Percentiles rank a stretch among this genome's conserved stretches.
Conservation (phyloP, 129 eudicot species). For the Glebionis coronaria region DNA sequence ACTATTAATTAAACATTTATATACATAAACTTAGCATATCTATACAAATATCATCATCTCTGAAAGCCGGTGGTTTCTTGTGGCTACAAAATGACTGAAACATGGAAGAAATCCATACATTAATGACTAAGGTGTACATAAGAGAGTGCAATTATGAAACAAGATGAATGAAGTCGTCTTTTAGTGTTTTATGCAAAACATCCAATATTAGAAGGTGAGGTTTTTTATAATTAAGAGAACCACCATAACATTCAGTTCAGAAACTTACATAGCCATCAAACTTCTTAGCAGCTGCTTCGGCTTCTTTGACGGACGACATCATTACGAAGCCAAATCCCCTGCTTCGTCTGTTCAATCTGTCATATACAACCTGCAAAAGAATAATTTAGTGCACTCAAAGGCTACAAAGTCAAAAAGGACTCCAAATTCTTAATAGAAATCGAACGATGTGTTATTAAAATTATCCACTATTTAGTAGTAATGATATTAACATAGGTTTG, state of each 20-base stretch:
- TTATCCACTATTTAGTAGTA: not conserved
- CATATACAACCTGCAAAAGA: constrained; percentile 73
- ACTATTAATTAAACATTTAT: too few relatives aligned
- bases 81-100: too few relatives aligned
- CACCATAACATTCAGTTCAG: not conserved
- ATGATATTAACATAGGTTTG: not conserved
- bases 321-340: constrained; percentile 88
- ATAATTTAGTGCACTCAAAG: not conserved
- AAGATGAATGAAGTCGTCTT: too few relatives aligned
- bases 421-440: not conserved
- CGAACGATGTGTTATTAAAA: not conserved
- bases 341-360: constrained; percentile 70
- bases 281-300: constrained; percentile 52
- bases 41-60: too few relatives aligned
- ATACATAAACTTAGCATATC: too few relatives aligned
- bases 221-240: not conserved
- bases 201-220: not conserved
- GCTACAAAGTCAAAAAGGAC: constrained; percentile 9
- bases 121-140: too few relatives aligned
- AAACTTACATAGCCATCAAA: constrained; percentile 74
- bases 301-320: constrained; percentile 75
- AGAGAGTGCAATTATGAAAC: not conserved
- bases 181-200: too few relatives aligned
- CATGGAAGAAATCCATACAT: too few relatives aligned
- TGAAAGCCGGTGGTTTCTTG: too few relatives aligned